Conservation (phyloP, 495 filamentous ascomycete genomes). For the Xylaria scruposa region DNA sequence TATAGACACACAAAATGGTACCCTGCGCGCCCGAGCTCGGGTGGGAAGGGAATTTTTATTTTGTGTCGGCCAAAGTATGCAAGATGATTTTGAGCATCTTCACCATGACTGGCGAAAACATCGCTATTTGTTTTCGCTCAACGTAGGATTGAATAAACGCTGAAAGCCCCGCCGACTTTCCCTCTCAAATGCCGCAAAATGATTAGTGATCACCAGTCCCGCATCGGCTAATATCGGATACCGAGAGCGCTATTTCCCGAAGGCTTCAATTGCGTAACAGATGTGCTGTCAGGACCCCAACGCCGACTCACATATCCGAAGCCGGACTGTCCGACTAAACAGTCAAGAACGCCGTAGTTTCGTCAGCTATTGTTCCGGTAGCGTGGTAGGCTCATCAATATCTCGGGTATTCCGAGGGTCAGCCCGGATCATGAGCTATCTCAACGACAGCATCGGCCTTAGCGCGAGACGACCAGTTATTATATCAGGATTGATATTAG, state of each 20-base stretch:
- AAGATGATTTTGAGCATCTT: too few species aligned
- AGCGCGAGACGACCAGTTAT: background rate
- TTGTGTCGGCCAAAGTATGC: too few species aligned
- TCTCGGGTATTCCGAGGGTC: background rate
- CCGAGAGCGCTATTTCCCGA: background rate
- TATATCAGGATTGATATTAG: background rate
- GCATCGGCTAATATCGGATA: background rate
- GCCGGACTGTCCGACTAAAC: background rate
- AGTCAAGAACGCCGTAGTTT: background rate
- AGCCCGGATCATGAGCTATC: background rate
- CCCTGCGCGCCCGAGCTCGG: too few species aligned
- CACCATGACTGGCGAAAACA: too few species aligned
- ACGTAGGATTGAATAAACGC: too few species aligned
- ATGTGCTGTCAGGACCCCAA: background rate
- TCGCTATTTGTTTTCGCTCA: too few species aligned
- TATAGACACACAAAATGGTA: too few species aligned
- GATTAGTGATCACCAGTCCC: background rate
- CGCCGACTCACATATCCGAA: background rate
- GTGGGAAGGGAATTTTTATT: too few species aligned
- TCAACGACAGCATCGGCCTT: background rate
- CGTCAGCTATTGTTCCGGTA: too few species aligned
- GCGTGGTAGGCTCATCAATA: background rate
- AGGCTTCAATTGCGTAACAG: background rate
- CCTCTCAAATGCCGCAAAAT: background rate
- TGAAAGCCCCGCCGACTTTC: too few species aligned